Percentiles rank a stretch among this genome's conserved stretches.
These are phyloP conservation scores for Podospora australis DNA, from an alignment of 495 filamentous ascomycete species.

Conservation along the genomic window DNA sequence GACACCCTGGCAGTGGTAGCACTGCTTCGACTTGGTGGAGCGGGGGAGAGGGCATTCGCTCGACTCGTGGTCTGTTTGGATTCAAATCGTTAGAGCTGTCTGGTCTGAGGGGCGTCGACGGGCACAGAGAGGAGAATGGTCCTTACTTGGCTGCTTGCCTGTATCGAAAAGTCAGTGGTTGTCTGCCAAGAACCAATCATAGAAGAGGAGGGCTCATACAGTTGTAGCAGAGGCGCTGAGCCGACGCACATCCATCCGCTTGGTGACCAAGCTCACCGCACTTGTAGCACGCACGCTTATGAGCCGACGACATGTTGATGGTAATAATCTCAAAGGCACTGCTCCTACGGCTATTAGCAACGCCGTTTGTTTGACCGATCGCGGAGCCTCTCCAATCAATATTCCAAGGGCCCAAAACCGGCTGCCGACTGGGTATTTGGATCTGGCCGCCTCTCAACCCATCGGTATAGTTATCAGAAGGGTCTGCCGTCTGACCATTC, in stretches of 20 bases:
- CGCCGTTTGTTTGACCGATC: too few species aligned
- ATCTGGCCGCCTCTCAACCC: too few species aligned
- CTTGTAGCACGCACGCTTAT: slow-evolving; percentile 98
- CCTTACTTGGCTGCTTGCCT: slow-evolving; percentile 82
- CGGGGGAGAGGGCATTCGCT: slow-evolving; percentile 93
- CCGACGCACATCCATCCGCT: slow-evolving; percentile 94
- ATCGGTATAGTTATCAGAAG: too few species aligned
- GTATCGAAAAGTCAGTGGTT: slow-evolving; percentile 12
- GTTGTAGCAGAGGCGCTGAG: slow-evolving; percentile 98
- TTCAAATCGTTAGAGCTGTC: slow-evolving; percentile 26
- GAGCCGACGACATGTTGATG: slow-evolving; percentile 87
- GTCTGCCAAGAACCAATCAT: background rate
- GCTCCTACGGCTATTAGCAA: too few species aligned
- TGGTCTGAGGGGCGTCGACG: slow-evolving; percentile 6
- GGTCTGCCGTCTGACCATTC: too few species aligned
- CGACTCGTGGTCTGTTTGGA: slow-evolving; percentile 80
- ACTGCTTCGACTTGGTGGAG: slow-evolving; percentile 98
- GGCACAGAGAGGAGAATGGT: slow-evolving; percentile 14
- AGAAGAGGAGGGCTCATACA: slow-evolving; percentile 45
- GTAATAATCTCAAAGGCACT: too few species aligned
- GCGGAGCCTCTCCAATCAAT: too few species aligned
- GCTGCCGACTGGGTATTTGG: too few species aligned
- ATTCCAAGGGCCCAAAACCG: too few species aligned
- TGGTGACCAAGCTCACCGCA: slow-evolving; percentile 99
- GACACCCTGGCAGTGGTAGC: slow-evolving; percentile 98